phyloP scores from a whole-genome alignment of 441 rosid species.

The Pelargonium citronellum region DNA sequence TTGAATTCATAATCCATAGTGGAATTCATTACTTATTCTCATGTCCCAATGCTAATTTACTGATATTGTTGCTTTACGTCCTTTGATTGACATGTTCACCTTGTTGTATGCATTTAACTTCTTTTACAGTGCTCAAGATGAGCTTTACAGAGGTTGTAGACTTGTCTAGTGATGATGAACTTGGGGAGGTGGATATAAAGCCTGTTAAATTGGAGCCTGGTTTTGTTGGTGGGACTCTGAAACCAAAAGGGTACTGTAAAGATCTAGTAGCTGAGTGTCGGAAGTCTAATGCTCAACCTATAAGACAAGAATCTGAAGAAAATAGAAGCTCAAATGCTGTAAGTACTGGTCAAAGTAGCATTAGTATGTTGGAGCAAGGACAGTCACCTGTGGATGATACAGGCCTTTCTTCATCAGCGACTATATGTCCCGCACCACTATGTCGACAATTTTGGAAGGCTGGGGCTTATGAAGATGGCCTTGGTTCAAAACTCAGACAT shows the following conservation, averaged over 20 bases:
- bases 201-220: conserved; percentile 46
- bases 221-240: conserved; percentile 20
- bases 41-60: too few species aligned
- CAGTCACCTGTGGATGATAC: conserved; percentile 63
- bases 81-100: conserved; percentile 10
- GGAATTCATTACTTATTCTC: too few species aligned
- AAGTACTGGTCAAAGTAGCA: conserved; percentile 49
- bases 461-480: conserved; percentile 52
- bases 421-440: conserved; percentile 59
- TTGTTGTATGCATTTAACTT: conserved; percentile 7
- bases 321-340: conserved; percentile 14
- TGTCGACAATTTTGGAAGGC: conserved; percentile 94
- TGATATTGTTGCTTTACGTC: too few species aligned
- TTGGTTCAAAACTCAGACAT: conserved; percentile 41
- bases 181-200: conserved; percentile 32
- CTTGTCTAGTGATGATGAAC: conserved; percentile 37
- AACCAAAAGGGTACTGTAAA: conserved; percentile 16
- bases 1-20: too few species aligned
- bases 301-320: conserved; percentile 47
- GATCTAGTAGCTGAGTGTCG: conserved; percentile 20
- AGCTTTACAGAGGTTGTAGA: conserved; percentile 23
- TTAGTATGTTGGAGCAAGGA: conserved; percentile 62
- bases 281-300: conserved; percentile 25
- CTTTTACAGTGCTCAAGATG: conserved; percentile 30
- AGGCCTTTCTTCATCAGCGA: conserved; percentile 53